phyloP scores from a whole-genome alignment of 2,329 filamentous ascomycete genomes.

The Cryphonectria nitschkei region DNA sequence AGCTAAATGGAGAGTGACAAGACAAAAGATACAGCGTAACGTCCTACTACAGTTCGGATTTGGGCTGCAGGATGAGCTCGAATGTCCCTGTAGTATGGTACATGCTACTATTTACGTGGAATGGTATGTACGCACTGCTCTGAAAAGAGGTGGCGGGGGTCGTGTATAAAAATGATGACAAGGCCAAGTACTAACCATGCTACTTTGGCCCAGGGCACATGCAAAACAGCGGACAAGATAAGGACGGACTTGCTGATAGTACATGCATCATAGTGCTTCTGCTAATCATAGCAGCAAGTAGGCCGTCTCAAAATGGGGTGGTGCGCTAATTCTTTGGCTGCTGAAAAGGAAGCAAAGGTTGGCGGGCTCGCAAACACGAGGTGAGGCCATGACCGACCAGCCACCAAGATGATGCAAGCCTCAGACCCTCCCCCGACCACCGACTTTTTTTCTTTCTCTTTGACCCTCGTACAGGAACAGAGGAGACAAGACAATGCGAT shows the following conservation, averaged over 20 bases:
- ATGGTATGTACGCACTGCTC: neutral
- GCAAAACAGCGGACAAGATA: neutral
- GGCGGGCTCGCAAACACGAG: neutral
- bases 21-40: neutral
- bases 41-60: neutral
- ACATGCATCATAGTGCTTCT: neutral
- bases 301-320: too few relatives aligned
- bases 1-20: too few relatives aligned
- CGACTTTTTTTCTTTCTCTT: neutral
- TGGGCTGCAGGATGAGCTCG: neutral
- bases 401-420: slow-evolving; percentile 2
- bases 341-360: neutral
- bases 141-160: slow-evolving; percentile 1
- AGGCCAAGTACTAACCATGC: neutral
- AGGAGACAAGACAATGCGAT: neutral
- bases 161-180: neutral
- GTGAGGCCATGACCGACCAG: neutral
- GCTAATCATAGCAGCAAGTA: neutral
- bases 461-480: neutral
- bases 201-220: neutral
- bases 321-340: neutral
- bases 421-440: slow-evolving; percentile 1
- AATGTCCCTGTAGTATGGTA: neutral
- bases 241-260: too few relatives aligned
- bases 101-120: neutral